Conservation (phyloP, 2,329 filamentous ascomycete species). For the Colletotrichum orchidophilum region DNA sequence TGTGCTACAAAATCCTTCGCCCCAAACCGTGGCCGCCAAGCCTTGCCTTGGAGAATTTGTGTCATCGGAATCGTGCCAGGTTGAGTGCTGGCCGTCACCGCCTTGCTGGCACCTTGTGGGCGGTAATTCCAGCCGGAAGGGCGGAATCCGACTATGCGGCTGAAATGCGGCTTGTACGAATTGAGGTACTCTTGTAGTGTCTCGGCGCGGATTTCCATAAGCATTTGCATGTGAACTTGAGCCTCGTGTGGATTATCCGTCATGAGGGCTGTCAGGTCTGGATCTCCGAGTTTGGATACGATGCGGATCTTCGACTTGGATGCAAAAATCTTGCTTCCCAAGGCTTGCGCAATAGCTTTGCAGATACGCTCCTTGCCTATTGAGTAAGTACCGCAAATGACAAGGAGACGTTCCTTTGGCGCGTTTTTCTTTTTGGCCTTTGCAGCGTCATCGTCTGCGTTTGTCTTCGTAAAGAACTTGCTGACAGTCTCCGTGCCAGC, state of each 20-base stretch:
- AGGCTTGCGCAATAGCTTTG: constrained; percentile 86
- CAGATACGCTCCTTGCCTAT: constrained; percentile 98
- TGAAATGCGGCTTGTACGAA: constrained; percentile 82
- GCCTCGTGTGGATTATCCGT: constrained; percentile 84
- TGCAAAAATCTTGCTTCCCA: constrained; percentile 90
- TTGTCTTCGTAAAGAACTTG: constrained; percentile 60
- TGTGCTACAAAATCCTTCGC: constrained; percentile 80
- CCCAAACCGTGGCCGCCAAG: constrained; percentile 81
- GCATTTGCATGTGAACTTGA: constrained; percentile 96
- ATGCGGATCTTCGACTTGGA: constrained; percentile 84
- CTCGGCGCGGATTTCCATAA: constrained; percentile 93
- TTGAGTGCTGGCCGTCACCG: constrained; percentile 63
- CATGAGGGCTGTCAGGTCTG: constrained; percentile 79
- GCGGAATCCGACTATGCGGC: constrained; percentile 87
- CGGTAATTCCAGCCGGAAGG: constrained; percentile 96
- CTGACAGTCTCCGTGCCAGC: constrained; percentile 56
- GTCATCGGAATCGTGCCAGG: constrained; percentile 60
- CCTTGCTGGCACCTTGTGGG: constrained; percentile 62
- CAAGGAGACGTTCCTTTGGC: constrained; percentile 72
- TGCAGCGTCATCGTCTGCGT: constrained; percentile 41
- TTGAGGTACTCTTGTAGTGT: constrained; percentile 91
- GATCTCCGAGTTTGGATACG: constrained; percentile 84
- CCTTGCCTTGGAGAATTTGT: constrained; percentile 64
- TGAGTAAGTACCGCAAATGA: constrained; percentile 95
- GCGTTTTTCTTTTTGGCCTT: constrained; percentile 39